Evolutionary conservation across 2,329 filamentous ascomycete species (phyloP).

Genomic region (Monascus ruber): DNA sequence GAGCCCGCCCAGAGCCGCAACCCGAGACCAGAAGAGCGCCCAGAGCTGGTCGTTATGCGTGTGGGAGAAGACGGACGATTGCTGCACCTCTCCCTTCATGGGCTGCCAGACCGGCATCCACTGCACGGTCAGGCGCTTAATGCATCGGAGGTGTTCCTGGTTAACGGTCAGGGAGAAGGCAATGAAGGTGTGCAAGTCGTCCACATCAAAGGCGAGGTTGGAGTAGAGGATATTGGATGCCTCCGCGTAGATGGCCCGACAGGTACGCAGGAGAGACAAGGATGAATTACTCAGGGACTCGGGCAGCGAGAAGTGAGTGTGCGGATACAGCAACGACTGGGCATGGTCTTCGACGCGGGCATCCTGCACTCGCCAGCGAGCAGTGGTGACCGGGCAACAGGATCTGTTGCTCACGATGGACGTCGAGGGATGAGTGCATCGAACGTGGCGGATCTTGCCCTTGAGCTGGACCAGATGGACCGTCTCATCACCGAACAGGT

Average conservation of each 20-base stretch:
- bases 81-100: slow-evolving; percentile 17
- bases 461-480: slow-evolving; percentile 27
- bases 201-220: slow-evolving; percentile 21
- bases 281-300: slow-evolving; percentile 12
- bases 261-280: slow-evolving; percentile 18
- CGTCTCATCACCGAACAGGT: slow-evolving; percentile 23
- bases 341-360: slow-evolving; percentile 8
- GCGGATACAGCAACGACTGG: slow-evolving; percentile 21
- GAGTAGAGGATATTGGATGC: slow-evolving; percentile 18
- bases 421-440: slow-evolving; percentile 14
- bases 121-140: slow-evolving; percentile 18
- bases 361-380: slow-evolving; percentile 19
- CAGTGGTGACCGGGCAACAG: slow-evolving; percentile 21
- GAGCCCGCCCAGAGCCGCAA: slow-evolving; percentile 11
- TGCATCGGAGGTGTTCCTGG: slow-evolving; percentile 6
- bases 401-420: slow-evolving; percentile 18
- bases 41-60: slow-evolving; percentile 26
- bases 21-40: slow-evolving; percentile 18
- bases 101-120: slow-evolving; percentile 26
- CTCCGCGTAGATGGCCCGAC: slow-evolving; percentile 25
- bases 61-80: slow-evolving; percentile 22
- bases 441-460: slow-evolving; percentile 24
- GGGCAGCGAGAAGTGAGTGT: slow-evolving; percentile 18
- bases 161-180: slow-evolving; percentile 17
- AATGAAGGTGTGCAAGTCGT: slow-evolving; percentile 27